Evolutionary conservation across 2,329 filamentous ascomycete species (phyloP).

Genomic region (Monilinia laxa): DNA sequence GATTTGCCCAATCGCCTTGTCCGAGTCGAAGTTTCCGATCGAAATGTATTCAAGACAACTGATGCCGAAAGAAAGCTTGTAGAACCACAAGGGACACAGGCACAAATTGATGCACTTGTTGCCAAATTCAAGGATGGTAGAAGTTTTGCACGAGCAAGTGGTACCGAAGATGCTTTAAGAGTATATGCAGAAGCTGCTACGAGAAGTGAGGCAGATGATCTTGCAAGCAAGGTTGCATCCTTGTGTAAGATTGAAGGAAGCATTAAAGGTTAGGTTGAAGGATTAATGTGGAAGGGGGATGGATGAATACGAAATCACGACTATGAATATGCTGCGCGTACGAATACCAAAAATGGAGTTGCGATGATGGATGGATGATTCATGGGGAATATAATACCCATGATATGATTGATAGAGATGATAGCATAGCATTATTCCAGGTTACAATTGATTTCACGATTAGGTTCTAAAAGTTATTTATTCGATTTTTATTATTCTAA

Average conservation of each 20-base stretch:
- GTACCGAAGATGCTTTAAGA: slow-evolving; percentile 92
- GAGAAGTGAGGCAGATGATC: slow-evolving; percentile 83
- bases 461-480: not conserved
- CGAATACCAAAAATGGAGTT: slow-evolving; percentile 23
- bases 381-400: slow-evolving; percentile 15
- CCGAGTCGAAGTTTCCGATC: slow-evolving; percentile 83
- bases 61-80: slow-evolving; percentile 89
- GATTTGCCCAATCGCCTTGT: slow-evolving; percentile 96
- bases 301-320: slow-evolving; percentile 13
- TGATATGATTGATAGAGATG: slow-evolving; percentile 19
- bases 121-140: slow-evolving; percentile 88
- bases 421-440: slow-evolving; percentile 14
- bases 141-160: slow-evolving; percentile 87
- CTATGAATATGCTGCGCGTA: slow-evolving; percentile 13
- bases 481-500: not conserved
- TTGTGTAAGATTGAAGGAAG: slow-evolving; percentile 34
- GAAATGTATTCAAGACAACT: slow-evolving; percentile 85
- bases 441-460: not conserved
- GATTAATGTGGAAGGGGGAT: not conserved
- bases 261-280: slow-evolving; percentile 12
- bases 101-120: slow-evolving; percentile 82
- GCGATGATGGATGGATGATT: slow-evolving; percentile 11
- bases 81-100: slow-evolving; percentile 75
- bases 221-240: slow-evolving; percentile 72
- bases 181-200: slow-evolving; percentile 95